phyloP scores from a whole-genome alignment of 805 yeast genomes.

The Candida adriatica region DNA sequence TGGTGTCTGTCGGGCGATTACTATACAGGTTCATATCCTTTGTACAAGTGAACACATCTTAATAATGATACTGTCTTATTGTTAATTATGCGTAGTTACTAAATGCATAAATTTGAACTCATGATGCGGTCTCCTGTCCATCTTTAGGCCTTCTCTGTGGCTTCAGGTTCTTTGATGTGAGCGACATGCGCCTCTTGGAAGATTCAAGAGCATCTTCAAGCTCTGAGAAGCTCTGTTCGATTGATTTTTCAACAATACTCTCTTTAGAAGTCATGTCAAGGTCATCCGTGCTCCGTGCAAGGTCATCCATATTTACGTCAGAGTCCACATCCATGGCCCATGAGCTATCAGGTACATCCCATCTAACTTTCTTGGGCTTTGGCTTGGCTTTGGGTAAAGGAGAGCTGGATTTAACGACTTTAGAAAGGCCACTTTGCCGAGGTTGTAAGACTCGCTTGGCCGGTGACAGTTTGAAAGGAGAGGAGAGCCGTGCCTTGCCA shows the following conservation, averaged over 20 bases:
- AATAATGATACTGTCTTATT: neutral
- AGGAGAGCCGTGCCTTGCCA: constrained; percentile 16
- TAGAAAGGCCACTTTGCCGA: constrained; percentile 8
- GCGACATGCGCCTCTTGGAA: constrained; percentile 18
- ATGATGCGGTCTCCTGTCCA: too few relatives aligned
- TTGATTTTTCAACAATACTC: constrained; percentile 10
- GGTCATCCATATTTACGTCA: constrained; percentile 22
- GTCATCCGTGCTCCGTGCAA: constrained; percentile 18
- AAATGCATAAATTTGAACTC: neutral
- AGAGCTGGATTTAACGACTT: constrained; percentile 11
- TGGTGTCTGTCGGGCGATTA: neutral
- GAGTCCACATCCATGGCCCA: constrained; percentile 9
- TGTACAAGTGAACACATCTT: neutral
- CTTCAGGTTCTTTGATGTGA: constrained; percentile 20
- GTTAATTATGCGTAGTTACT: neutral
- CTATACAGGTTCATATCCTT: constrained; percentile 1
- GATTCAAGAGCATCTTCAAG: constrained; percentile 12
- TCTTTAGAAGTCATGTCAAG: constrained; percentile 13
- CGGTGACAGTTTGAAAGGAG: constrained; percentile 18
- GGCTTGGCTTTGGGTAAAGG: constrained; percentile 12
- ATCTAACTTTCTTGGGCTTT: constrained; percentile 38
- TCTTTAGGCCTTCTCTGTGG: too few relatives aligned
- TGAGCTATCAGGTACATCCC: constrained; percentile 31
- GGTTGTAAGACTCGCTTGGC: constrained; percentile 20
- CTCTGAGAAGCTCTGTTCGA: constrained; percentile 14